phyloP scores from a whole-genome alignment of 148 eudicot species.

The Cornus florida region DNA sequence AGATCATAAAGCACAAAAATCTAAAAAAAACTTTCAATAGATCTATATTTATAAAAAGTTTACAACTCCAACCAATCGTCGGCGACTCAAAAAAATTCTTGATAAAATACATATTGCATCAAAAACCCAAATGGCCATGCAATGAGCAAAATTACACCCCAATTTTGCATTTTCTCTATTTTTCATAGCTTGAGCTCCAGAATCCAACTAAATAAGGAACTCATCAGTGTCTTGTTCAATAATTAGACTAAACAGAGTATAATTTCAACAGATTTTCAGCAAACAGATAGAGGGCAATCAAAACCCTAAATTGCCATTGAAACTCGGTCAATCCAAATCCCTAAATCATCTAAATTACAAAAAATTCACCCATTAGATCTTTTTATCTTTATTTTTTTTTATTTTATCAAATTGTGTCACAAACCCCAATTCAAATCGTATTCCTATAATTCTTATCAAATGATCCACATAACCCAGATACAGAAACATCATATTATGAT shows the following conservation, averaged over 20 bases:
- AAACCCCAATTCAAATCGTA: neutral
- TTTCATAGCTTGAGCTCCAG: neutral
- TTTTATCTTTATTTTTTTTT: too few species aligned
- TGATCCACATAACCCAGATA: conserved; percentile 8
- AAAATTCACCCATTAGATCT: too few species aligned
- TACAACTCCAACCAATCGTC: neutral
- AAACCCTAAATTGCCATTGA: neutral
- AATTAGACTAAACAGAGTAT: neutral
- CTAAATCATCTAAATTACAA: neutral
- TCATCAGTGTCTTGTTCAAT: neutral
- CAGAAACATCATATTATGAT: neutral
- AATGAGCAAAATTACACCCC: neutral
- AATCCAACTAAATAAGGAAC: neutral
- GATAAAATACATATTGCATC: too few species aligned
- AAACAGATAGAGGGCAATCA: neutral
- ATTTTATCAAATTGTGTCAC: neutral
- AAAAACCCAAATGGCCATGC: too few species aligned
- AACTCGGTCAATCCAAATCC: neutral
- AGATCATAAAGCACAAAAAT: neutral
- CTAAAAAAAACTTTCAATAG: too few species aligned
- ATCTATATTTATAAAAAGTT: neutral
- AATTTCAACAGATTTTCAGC: neutral
- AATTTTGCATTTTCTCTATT: too few species aligned
- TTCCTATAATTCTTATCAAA: neutral
- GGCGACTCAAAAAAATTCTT: too few species aligned